These are phyloP conservation scores for Xylaria sp. DNA, from an alignment of 2,329 filamentous ascomycete genomes.

Conservation along the genomic window DNA sequence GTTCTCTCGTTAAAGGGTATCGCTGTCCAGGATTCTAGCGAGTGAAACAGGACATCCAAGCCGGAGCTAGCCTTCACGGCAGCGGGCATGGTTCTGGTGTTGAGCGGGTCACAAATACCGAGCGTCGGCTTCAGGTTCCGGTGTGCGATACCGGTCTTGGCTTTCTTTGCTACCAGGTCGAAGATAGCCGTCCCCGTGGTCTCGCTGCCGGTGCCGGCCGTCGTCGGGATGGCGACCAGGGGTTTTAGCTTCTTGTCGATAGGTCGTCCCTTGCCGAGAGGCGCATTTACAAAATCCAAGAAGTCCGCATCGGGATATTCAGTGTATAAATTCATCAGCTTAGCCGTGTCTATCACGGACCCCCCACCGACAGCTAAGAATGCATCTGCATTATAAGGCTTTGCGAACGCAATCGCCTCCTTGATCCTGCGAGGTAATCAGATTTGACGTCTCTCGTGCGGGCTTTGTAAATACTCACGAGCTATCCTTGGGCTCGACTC, in stretches of 20 bases:
- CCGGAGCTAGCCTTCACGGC: conserved; percentile 93
- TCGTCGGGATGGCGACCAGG: conserved; percentile 85
- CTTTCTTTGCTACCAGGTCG: conserved; percentile 86
- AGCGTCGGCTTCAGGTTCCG: conserved; percentile 94
- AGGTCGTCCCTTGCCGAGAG: conserved; percentile 83
- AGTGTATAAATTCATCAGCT: conserved; percentile 97
- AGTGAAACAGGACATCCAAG: conserved; percentile 94
- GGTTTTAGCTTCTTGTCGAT: conserved; percentile 77
- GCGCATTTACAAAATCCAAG: conserved; percentile 97
- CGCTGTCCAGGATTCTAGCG: conserved; percentile 95
- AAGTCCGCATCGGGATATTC: conserved; percentile 93
- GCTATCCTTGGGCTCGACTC: conserved; percentile 93
- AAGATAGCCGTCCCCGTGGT: conserved; percentile 99
- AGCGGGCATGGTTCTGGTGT: conserved; percentile 94
- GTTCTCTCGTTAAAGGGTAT: conserved; percentile 91
- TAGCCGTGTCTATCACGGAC: conserved; percentile 97
- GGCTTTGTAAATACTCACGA: conserved; percentile 65
- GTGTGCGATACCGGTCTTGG: conserved; percentile 96
- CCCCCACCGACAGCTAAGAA: conserved; percentile 93
- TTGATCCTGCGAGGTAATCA: conserved; percentile 68
- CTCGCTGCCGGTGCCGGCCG: conserved; percentile 88
- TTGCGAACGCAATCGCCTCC: conserved; percentile 87
- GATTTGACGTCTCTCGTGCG: conserved; percentile 9
- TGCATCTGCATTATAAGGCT: conserved; percentile 82
- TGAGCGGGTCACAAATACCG: conserved; percentile 85